phyloP scores from a whole-genome alignment of 495 filamentous ascomycete species.

The Aspergillus incahuasiensis region DNA sequence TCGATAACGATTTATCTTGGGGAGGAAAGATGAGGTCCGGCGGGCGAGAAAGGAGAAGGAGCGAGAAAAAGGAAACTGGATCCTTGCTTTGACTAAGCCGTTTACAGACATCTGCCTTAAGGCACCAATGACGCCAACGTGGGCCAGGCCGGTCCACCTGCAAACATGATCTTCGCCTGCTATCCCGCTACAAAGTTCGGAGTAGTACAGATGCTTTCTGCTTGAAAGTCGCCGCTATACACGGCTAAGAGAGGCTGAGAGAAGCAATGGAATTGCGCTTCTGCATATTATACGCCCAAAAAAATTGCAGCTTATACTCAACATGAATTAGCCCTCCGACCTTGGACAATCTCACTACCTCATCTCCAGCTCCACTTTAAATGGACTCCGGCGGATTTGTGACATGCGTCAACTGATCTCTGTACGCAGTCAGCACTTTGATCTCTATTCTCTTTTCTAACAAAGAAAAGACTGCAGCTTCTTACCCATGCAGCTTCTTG shows the following conservation, averaged over 20 bases:
- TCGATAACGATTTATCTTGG: slow-evolving; percentile 24
- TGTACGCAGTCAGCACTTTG: background rate
- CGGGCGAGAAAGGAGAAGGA: slow-evolving; percentile 27
- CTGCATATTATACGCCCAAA: no score
- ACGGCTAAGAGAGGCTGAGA: no score
- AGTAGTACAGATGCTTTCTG: background rate
- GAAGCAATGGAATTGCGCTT: no score
- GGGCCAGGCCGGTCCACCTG: background rate
- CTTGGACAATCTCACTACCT: background rate
- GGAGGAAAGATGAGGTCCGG: slow-evolving; percentile 21
- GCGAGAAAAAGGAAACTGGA: slow-evolving; percentile 26
- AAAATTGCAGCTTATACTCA: no score
- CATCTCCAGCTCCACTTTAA: background rate
- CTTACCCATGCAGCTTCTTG: slow-evolving; percentile 12
- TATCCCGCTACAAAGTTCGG: background rate
- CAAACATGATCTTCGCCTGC: background rate
- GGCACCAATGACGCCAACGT: slow-evolving; percentile 3
- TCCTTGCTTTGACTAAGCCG: slow-evolving; percentile 10
- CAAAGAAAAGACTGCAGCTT: background rate
- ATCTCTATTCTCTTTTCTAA: background rate
- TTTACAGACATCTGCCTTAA: background rate
- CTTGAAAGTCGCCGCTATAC: no score
- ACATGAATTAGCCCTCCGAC: background rate
- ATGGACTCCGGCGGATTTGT: slow-evolving; percentile 5
- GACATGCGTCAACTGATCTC: slow-evolving; percentile 7